Evolutionary conservation across 2,329 filamentous ascomycete genomes (phyloP), one percentile per base, ranked within the genome.

Genomic region (Acarospora socialis): DNA sequence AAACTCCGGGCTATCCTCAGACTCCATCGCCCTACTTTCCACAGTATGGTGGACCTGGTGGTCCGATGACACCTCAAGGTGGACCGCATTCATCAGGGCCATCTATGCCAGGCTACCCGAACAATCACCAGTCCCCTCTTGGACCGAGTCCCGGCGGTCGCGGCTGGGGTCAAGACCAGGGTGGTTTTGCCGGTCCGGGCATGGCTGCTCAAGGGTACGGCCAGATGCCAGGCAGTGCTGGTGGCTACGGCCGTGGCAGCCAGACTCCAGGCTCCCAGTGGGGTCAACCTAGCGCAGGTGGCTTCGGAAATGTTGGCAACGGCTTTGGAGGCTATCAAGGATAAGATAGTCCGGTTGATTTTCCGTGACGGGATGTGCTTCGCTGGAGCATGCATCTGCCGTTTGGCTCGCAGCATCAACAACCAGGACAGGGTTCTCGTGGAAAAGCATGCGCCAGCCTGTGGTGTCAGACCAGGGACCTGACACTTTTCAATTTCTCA

Each of bases 11-110:
- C 34, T 93, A 78, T 51, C 77, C 81, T 42, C 81, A 77, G 47
- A 81, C 82, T 26, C 63, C 67, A 26, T 77, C 74, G 36, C 66
- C 69, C 21, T 94, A 83, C 65, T 95, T 94, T 57, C 84, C 87
- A 44, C 90, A 95, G 60, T 95, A 95, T 53, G 78, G 80, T 52
- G 81, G 81, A 70, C 71, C 66, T 39, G 57, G 55, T 40, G 63
- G 61, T 44, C 64, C 68, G 16, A 75, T 77, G 67, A 77, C 67
- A 53, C 66, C 67, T 48, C 63, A 66, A 64, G 65, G 63, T 62
- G 48, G 42, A 26, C 40, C 43, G 48, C 56, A 38, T 28, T 44
- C 38, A 29, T 32, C 33, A 18, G 31, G 35, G 36, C 33, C 37
- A 33, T 30, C 37, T 7, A 38, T 41, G 34, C 23, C 34, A 34